Evolutionary conservation across 257 asterid genomes (phyloP), one percentile per base, ranked within the genome.

Genomic region (Fraxinus pennsylvanica): DNA sequence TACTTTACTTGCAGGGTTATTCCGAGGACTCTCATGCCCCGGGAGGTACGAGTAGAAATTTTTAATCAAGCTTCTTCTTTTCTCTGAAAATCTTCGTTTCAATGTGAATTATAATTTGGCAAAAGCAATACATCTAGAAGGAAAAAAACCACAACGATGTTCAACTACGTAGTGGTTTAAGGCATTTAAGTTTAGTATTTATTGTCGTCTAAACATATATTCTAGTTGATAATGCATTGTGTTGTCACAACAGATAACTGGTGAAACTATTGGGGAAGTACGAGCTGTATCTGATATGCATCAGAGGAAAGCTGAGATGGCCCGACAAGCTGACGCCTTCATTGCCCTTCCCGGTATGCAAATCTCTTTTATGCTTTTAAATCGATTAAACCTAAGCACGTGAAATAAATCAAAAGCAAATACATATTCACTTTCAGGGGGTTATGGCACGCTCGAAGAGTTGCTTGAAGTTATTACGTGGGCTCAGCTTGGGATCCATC

Each of bases 401-500:
- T 21, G 17, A 9, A 38, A 36, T 4, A 36, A 22, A 21, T 43
- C 1, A 12, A 41, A 22, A 9, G 45, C 29, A 45, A 10, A 39
- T 52, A 12, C 27, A 21, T 75, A 57, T 39, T 78, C 22, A 65
- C 50, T 68, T 22, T 76, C 80, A 94, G 98, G 98, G 79, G 98
- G 98, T 47, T 94, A 94, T 81, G 98, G 98, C 38, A 94, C 98
- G 13, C 93, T 94, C n/a, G 98, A 94, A 81, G 98, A 94, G 85
- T 87, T 94, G 83, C 97, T 94, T n/a, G 98, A 94, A 84, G 97
- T 94, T 71, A 92, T 94, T 73, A 94, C 97, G 41, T 94, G 98
- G 98, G 98, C 98, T 83, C 98, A 94, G 82, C 92, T 94, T 17
- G 97, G 98, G 80, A 94, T 94, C 81, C 98, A 94, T 79, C 90